phyloP scores from a whole-genome alignment of 805 yeast species.

The Zygotorulaspora florentina region DNA sequence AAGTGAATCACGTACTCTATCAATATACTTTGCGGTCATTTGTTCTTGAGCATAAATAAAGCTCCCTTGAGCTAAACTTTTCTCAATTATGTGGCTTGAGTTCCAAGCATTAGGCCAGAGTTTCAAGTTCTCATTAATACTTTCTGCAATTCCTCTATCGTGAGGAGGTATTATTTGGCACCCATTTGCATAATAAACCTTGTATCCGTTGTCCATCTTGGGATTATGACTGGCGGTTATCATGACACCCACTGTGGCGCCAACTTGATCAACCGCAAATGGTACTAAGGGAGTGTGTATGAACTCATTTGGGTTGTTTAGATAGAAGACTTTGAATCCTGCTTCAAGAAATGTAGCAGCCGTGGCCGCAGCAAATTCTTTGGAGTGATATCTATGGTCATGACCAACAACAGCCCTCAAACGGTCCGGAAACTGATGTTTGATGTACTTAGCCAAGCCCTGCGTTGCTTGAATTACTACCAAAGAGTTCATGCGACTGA shows the following conservation, averaged over 20 bases:
- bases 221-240: conserved; percentile 89
- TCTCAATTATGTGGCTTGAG: conserved; percentile 36
- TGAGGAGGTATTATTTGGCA: conserved; percentile 95
- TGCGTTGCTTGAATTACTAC: conserved; percentile 89
- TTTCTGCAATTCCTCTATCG: conserved; percentile 64
- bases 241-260: conserved; percentile 83
- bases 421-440: conserved; percentile 28
- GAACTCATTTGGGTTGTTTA: conserved; percentile 35
- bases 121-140: conserved; percentile 54
- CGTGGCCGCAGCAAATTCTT: conserved; percentile 71
- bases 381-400: conserved; percentile 84
- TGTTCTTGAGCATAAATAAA: conserved; percentile 43
- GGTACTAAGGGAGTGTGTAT: conserved; percentile 94
- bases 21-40: conserved; percentile 41
- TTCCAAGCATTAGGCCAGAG: conserved; percentile 60
- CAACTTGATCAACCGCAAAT: conserved; percentile 60
- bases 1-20: conserved; percentile 33
- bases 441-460: conserved; percentile 58
- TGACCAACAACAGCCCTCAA: conserved; percentile 67
- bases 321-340: conserved; percentile 67
- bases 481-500: conserved; percentile 80
- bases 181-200: conserved; percentile 89
- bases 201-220: conserved; percentile 84
- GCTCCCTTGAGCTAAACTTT: conserved; percentile 21
- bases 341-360: conserved; percentile 64